phyloP scores from a whole-genome alignment of 768 basidiomycete species.

The Mycena vulgaris region DNA sequence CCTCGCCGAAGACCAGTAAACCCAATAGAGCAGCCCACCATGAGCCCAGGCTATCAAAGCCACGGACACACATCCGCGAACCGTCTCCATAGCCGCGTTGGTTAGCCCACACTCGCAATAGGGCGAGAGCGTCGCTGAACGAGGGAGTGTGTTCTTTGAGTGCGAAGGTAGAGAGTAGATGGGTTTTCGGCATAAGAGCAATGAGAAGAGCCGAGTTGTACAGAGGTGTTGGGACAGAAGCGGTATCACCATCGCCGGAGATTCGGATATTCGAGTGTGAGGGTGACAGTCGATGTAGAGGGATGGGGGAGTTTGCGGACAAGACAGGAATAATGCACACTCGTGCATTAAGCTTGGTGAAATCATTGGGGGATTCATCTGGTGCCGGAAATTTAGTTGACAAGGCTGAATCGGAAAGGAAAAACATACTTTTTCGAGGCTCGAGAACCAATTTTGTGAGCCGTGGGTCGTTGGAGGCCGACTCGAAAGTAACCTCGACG shows the following conservation, averaged over 20 bases:
- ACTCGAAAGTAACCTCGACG: slow-evolving; percentile 76
- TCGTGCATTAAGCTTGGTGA: slow-evolving; percentile 77
- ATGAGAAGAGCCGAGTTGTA: slow-evolving; percentile 86
- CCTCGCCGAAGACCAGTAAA: slow-evolving; percentile 78
- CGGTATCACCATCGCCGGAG: slow-evolving; percentile 36
- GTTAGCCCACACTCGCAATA: slow-evolving; percentile 92
- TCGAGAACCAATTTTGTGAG: slow-evolving; percentile 75
- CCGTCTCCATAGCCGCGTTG: slow-evolving; percentile 85
- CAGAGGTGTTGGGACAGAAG: slow-evolving; percentile 71
- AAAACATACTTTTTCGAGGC: slow-evolving; percentile 64
- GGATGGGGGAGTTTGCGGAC: slow-evolving; percentile 72
- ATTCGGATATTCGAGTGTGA: slow-evolving; percentile 72
- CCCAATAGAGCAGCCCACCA: slow-evolving; percentile 81
- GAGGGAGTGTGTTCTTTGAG: slow-evolving; percentile 70
- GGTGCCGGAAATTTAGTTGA: slow-evolving; percentile 43
- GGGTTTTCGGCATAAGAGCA: slow-evolving; percentile 61
- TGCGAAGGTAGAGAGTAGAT: slow-evolving; percentile 69
- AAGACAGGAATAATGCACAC: slow-evolving; percentile 84
- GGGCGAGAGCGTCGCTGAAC: slow-evolving; percentile 80
- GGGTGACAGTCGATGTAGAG: slow-evolving; percentile 80
- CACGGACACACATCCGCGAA: slow-evolving; percentile 69
- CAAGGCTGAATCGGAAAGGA: slow-evolving; percentile 37
- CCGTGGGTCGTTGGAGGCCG: slow-evolving; percentile 72
- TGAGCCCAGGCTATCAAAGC: slow-evolving; percentile 77
- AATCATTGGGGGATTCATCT: slow-evolving; percentile 71